Evolutionary conservation across 306 rosid species (phyloP), one percentile per base, ranked within the genome.

Genomic region (Malus domestica): DNA sequence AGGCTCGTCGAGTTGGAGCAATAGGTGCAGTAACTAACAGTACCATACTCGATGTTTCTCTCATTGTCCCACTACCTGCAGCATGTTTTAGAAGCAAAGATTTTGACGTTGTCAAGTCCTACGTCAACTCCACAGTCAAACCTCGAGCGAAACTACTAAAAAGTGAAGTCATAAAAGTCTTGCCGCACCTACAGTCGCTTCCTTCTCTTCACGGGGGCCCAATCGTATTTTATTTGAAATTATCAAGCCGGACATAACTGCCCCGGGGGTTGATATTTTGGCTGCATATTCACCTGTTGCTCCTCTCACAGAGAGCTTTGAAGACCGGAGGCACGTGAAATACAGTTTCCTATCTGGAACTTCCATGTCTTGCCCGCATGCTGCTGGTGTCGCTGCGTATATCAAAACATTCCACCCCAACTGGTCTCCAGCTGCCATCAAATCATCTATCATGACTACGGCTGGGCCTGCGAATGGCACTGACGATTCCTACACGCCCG

Each of bases 291-390:
- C 27, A 1, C 27, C 25, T 5, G 23, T 20, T 20, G 62, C 25
- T 10, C 27, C 6, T 3, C 0, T n/a, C 10, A 20, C 62, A 3
- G 14, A n/a, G 3, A 1, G 0, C 4, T 20, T 4, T 20, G 29
- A 23, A 57, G 25, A 57, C 11, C 10, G n/a, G 62, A 4, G 8
- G 29, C 58, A 52, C 11, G 27, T 51, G 18, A 18, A 10, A n/a
- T n/a, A 57, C 6, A 57, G 11, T 57, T 2, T 92, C 45, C 78
- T 92, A 93, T 90, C 97, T 5, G 96, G 97, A 23, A 94, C 97
- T 80, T 92, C 98, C 71, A 94, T 94, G 97, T 76, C 98, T 4
- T 92, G 97, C 72, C 97, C 98, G 18, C 98, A 94, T 71, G 93
- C 83, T 30, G 85, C 93, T 11, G 98, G 94, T 16, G 89, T 84